Percentiles rank a stretch among this genome's conserved stretches.
Conservation (phyloP, 2,329 filamentous ascomycete species). For the Botryotinia globosa region DNA sequence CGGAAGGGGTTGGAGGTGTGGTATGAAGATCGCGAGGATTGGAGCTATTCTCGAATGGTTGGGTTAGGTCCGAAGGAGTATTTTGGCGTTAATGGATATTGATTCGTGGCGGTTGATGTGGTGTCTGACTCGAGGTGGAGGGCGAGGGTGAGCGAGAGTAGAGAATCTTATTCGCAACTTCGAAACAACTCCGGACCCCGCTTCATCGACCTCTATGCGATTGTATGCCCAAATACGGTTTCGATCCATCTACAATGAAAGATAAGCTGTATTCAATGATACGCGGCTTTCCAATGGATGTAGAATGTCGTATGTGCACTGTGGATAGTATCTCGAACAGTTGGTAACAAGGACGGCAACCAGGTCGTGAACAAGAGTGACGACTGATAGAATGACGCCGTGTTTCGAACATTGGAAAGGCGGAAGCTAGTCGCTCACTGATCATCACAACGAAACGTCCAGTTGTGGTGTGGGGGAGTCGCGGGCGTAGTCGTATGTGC, state of each 20-base stretch:
- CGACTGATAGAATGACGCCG: not conserved
- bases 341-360: not conserved
- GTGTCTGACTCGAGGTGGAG: not conserved
- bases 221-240: not conserved
- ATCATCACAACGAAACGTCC: not conserved
- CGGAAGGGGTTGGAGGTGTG: not conserved
- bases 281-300: not conserved
- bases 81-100: not conserved
- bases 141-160: not conserved
- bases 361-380: not conserved
- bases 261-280: not conserved
- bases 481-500: not conserved
- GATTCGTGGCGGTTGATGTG: not conserved
- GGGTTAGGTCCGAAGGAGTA: not conserved
- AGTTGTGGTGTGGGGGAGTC: not conserved
- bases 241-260: not conserved
- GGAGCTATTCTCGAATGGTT: not conserved
- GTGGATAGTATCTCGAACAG: not conserved
- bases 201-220: not conserved
- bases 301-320: not conserved
- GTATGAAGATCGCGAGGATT: not conserved
- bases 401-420: not conserved
- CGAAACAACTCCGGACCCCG: not conserved
- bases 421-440: not conserved
- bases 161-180: not conserved